Base-by-base conservation (phyloP, 495 filamentous ascomycete genomes). In the Aspergillus sclerotioniger region DNA sequence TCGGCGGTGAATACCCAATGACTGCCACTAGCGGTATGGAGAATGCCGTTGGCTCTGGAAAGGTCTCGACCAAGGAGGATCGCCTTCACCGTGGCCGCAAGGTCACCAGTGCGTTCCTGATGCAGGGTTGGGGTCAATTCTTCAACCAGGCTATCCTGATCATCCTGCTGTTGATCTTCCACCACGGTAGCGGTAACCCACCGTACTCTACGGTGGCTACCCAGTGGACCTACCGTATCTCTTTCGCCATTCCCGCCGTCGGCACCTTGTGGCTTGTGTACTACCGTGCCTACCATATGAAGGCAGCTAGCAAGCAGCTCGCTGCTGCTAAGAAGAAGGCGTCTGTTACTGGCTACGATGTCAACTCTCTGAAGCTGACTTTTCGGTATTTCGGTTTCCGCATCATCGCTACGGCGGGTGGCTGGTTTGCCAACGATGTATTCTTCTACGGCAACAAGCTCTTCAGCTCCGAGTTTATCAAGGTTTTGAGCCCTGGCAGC, bases 371-470 rank as follows among this genome's bases (percentile, higher is more conserved):
- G 25, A 80, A 80, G 45, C 64, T 90, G 56, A 90, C 89, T 16
- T 83, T 90, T 77, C 80, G 76, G 29, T 83, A 90, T 80, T 96
- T 96, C 53, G 89, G 90, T 45, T 84, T 85, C 47, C 90, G 92
- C 49, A 72, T 96, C 29, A 67, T 96, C n/a, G 92, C 90, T 16
- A 96, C 92, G 28, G 84, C 90, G 28, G 87, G 87, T 49, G 82
- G 82, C 15, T 96, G 92, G 91, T 96, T 89, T 70, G 86, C 83
- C 76, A 96, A 96, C 69, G 92, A 96, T 71, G 84, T 96, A 17
- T 96, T 96, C 82, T 96, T 96, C 78, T 96, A 96, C 73, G 92
- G 91, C 62, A 96, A 96, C 87, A 96, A 96, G 82, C 86, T 96
- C 37, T 96, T 96, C 81, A 91, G 95, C 74, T 80, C 79, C 61